Base-by-base conservation (phyloP, 192 early-diverging fungal genomes). In the Entomortierella lignicola region DNA sequence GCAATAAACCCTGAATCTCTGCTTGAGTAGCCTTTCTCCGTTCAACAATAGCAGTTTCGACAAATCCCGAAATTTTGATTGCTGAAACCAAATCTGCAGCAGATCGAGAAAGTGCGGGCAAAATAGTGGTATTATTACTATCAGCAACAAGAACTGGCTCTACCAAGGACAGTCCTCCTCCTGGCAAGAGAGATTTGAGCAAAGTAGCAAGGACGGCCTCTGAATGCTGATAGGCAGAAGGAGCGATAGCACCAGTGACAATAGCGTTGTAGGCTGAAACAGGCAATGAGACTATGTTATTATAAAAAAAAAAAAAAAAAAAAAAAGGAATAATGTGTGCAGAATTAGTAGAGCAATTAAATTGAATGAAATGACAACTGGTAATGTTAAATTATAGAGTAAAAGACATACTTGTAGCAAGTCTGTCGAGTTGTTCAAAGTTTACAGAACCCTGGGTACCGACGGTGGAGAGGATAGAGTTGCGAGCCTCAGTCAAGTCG, bases 351-450 rank as follows among this genome's bases (percentile, higher is more conserved):
- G 26, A 55, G 1, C 23, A 4, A 26, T 0, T 54, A 18, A 13
- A 4, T 2, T 37, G 34, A 37, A 37, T 23, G 12, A 43, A 30
- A 47, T 59, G 5, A n/a, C 8, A 11, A 54, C 26, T 34, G 18
- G 25, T 13, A 43, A 47, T 23, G 21, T 17, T 27, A 60, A 56
- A 55, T 21, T 31, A 20, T 30, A 60, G 30, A 58, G 32, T 41
- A 13, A 25, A 8, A 20, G 54, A 32, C 63, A 55, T 83, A 86
- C 84, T 84, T 47, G 85, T 84, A 13, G 87, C 84, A 26, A 97
- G 81, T 64, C 94, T 84, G 70, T 97, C 94, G 12, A 94, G 77
- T 65, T 93, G 92, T 83, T 97, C 96, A 90, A 97, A 97, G 37
- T 87, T 84, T 12, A 95, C 90, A 20, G 66, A 82, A 8, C 90